Percentiles rank a stretch among this genome's conserved stretches.
phyloP scores from a whole-genome alignment of 148 eudicot genomes.

The Rhododendron mucronatum region DNA sequence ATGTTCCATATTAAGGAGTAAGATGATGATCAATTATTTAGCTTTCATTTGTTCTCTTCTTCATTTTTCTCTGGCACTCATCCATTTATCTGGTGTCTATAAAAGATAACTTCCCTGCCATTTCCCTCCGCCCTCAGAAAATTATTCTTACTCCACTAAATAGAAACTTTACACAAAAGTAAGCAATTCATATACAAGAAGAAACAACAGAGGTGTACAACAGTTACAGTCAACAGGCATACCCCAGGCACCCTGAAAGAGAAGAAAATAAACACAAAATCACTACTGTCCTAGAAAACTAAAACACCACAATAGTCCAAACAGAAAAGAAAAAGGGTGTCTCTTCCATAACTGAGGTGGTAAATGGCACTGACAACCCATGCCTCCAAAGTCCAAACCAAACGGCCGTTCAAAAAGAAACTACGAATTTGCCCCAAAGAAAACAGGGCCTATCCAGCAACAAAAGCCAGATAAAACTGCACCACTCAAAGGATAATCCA shows the following conservation, averaged over 20 bases:
- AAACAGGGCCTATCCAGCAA: background rate
- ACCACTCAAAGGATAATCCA: background rate
- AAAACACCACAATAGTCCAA: background rate
- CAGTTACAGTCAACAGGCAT: background rate
- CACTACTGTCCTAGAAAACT: background rate
- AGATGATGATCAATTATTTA: background rate
- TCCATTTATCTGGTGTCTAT: background rate
- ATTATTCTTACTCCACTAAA: background rate
- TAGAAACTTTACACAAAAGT: background rate
- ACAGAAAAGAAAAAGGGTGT: background rate
- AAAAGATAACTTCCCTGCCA: background rate
- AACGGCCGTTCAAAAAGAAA: background rate
- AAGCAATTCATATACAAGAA: background rate
- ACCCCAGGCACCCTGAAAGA: background rate
- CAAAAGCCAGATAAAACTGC: background rate
- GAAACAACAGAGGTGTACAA: background rate
- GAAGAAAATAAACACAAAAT: background rate
- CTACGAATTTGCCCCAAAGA: background rate
- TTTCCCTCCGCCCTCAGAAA: background rate
- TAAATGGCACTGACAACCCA: background rate
- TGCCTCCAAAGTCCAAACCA: background rate
- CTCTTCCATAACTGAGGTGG: background rate
- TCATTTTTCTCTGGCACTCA: background rate
- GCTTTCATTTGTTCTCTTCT: background rate
- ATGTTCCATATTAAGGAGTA: background rate